Percentiles rank a stretch among this genome's conserved stretches.
Conservation (phyloP, 306 rosid species). For the Sicyos baderoa region DNA sequence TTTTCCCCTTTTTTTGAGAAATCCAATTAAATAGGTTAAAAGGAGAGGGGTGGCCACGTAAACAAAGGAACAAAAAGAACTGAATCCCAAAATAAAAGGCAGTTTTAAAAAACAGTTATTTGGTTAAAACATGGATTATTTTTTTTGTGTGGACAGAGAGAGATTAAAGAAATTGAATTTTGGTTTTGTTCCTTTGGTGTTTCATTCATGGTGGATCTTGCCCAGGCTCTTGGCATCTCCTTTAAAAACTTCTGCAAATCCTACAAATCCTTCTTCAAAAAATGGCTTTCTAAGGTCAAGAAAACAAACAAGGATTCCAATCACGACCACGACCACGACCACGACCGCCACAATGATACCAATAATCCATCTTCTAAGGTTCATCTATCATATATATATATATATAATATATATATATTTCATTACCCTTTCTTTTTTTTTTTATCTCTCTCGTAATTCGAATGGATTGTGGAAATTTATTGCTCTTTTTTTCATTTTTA, state of each 20-base stretch:
- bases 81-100: neutral
- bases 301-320: constrained; percentile 4
- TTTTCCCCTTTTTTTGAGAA: neutral
- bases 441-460: too few species aligned
- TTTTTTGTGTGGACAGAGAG: neutral
- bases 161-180: neutral
- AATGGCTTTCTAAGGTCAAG: constrained; percentile 31
- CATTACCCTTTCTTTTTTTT: too few species aligned
- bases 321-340: too few species aligned
- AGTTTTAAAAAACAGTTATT: neutral
- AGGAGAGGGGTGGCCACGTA: neutral
- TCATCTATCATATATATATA: too few species aligned
- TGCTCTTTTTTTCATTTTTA: too few species aligned
- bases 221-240: constrained; percentile 25
- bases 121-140: neutral
- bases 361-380: too few species aligned
- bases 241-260: constrained; percentile 26
- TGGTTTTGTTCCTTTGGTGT: too few species aligned
- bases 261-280: constrained; percentile 38
- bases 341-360: too few species aligned
- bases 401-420: too few species aligned
- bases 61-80: neutral
- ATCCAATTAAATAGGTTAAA: neutral
- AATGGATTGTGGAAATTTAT: too few species aligned
- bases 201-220: constrained; percentile 39